Conservation (phyloP, 140 eudicot species). For the Ambrosia hybrid region DNA sequence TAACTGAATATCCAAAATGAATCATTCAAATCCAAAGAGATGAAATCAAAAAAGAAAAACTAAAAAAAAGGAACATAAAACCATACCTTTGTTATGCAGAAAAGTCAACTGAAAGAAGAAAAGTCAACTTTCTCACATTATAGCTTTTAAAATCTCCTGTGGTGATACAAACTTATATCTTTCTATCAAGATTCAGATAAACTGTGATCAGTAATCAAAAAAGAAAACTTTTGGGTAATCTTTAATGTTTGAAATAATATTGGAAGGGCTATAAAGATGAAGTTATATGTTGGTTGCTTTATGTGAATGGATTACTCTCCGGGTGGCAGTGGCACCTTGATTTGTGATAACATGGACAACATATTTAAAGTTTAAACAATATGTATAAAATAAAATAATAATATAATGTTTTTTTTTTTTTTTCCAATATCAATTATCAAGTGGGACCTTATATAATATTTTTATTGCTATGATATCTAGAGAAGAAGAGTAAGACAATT, state of each 20-base stretch:
- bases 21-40: slow-evolving; percentile 19
- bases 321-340: slow-evolving; percentile 33
- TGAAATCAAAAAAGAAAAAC: slow-evolving; percentile 11
- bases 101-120: slow-evolving; percentile 22
- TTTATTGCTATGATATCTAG: background rate
- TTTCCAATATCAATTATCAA: background rate
- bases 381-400: background rate
- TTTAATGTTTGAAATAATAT: too few relatives aligned
- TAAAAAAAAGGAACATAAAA: background rate
- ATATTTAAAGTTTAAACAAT: slow-evolving; percentile 1
- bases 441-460: background rate
- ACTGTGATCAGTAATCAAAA: slow-evolving; percentile 17
- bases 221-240: too few relatives aligned
- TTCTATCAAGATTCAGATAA: slow-evolving; percentile 34
- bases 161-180: too few relatives aligned
- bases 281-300: slow-evolving; percentile 18
- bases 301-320: slow-evolving; percentile 24
- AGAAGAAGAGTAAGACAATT: background rate
- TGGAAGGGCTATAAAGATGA: too few relatives aligned
- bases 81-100: slow-evolving; percentile 34
- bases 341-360: slow-evolving; percentile 7
- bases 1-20: background rate
- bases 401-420: too few relatives aligned
- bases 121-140: slow-evolving; percentile 43
- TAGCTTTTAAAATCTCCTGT: slow-evolving; percentile 2